A percentile compares a stretch with the other conserved stretches of the same genome.
phyloP scores from a whole-genome alignment of 208 protist species.

The Angomonas deanei region DNA sequence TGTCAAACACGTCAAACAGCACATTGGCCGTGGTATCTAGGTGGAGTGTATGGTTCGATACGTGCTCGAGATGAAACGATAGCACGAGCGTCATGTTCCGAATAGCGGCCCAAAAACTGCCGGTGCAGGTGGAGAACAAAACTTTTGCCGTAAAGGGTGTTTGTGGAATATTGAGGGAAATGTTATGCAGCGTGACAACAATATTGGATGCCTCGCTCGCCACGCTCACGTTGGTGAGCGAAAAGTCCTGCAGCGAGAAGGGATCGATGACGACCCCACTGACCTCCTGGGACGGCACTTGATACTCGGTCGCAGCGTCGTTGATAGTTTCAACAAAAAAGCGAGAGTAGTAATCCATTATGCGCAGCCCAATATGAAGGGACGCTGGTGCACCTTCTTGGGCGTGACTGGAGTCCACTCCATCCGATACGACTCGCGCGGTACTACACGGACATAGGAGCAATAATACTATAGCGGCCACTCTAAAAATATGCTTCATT shows the following conservation, averaged over 20 bases:
- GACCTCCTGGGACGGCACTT: background rate
- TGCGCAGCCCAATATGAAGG: background rate
- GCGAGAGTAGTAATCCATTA: background rate
- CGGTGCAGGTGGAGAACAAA: slow-evolving; percentile 17
- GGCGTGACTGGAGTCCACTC: too few relatives aligned
- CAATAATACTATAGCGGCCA: too few relatives aligned
- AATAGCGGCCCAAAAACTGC: slow-evolving; percentile 27
- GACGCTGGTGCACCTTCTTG: too few relatives aligned
- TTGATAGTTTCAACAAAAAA: background rate
- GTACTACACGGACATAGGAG: too few relatives aligned
- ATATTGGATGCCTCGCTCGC: slow-evolving; percentile 9
- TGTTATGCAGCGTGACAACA: slow-evolving; percentile 7
- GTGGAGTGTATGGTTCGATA: slow-evolving; percentile 29
- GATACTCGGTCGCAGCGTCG: background rate
- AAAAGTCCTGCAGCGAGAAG: background rate
- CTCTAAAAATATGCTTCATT: too few relatives aligned
- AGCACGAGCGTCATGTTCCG: slow-evolving; percentile 24
- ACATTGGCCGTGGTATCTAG: slow-evolving; percentile 17
- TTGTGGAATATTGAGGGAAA: slow-evolving; percentile 32
- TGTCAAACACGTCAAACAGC: slow-evolving; percentile 30
- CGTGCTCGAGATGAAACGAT: slow-evolving; percentile 12
- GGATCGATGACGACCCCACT: background rate
- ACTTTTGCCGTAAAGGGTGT: slow-evolving; percentile 41
- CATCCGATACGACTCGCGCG: too few relatives aligned
- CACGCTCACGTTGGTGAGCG: background rate